A percentile compares a stretch with the other conserved stretches of the same genome.
Conservation (phyloP, 352 stramenopile species). For the Phytophthora citricola region DNA sequence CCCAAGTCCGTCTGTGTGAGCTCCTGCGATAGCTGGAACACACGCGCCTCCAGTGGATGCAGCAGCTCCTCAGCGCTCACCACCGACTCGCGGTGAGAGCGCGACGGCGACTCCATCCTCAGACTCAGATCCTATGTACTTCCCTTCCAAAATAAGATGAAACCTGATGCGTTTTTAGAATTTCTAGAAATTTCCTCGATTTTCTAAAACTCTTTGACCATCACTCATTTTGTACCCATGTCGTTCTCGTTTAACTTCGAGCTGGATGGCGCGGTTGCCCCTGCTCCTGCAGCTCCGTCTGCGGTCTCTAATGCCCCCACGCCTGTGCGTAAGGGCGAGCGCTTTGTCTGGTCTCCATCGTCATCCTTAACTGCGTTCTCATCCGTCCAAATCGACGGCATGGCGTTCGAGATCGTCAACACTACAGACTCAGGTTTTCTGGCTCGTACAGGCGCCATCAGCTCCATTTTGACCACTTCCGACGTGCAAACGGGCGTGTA, state of each 20-base stretch:
- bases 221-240: conserved; percentile 18
- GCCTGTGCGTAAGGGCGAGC: conserved; percentile 57
- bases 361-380: background rate
- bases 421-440: conserved; percentile 60
- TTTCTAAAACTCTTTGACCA: background rate
- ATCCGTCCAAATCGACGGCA: conserved; percentile 37
- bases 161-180: background rate
- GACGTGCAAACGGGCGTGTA: conserved; percentile 85
- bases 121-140: conserved; percentile 7
- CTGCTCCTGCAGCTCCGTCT: background rate
- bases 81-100: conserved; percentile 35
- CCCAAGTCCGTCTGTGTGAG: conserved; percentile 51
- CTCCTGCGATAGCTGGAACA: conserved; percentile 74
- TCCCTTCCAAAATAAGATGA: background rate
- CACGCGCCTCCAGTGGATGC: conserved; percentile 61
- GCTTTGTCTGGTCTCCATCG: conserved; percentile 46
- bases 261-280: conserved; percentile 23
- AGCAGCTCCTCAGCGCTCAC: conserved; percentile 51
- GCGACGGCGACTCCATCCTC: conserved; percentile 24
- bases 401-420: conserved; percentile 72
- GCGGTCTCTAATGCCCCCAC: background rate
- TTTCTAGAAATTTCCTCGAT: background rate
- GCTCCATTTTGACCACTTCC: conserved; percentile 71
- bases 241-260: conserved; percentile 80
- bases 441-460: conserved; percentile 62